These are phyloP conservation scores for Microstroma glucosiphilum DNA, from an alignment of 1,284 basidiomycete genomes.

Conservation along the genomic window DNA sequence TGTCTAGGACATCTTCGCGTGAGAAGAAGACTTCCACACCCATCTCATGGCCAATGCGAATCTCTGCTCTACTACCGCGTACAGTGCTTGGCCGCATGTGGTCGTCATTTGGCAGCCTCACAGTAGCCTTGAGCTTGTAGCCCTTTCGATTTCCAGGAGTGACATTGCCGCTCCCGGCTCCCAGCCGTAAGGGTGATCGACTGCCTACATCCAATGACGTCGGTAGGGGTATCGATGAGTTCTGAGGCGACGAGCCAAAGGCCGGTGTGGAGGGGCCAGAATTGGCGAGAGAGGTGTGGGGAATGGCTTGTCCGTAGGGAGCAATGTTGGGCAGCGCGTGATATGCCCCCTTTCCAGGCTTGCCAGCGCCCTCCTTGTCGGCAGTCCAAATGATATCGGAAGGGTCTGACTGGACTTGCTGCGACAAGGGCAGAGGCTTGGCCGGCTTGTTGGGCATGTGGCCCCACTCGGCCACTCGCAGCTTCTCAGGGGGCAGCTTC, in stretches of 20 bases:
- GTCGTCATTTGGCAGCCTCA: conserved; percentile 46
- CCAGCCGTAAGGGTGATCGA: neutral
- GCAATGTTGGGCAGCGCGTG: neutral
- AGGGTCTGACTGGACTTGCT: conserved; percentile 23
- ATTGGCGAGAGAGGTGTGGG: neutral
- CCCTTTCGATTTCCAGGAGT: conserved; percentile 16
- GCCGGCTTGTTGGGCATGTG: conserved; percentile 42
- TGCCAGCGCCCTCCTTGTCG: conserved; percentile 18
- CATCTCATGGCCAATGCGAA: conserved; percentile 46
- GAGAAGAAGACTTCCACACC: conserved; percentile 48
- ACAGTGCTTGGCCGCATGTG: conserved; percentile 41
- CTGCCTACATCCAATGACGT: neutral
- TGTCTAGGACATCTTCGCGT: conserved; percentile 38
- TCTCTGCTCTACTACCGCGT: conserved; percentile 42
- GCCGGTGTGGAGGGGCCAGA: neutral
- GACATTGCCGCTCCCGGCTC: neutral
- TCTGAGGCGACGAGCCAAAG: neutral
- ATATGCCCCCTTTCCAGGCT: conserved; percentile 14
- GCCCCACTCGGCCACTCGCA: conserved; percentile 45
- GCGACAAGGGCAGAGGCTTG: neutral
- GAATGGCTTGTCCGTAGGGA: neutral
- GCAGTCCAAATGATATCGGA: conserved; percentile 37
- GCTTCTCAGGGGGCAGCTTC: conserved; percentile 40
- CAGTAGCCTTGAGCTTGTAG: conserved; percentile 41
- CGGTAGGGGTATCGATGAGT: neutral